Base-by-base conservation (phyloP, 768 basidiomycete species). In the Suillus cothurnatus region DNA sequence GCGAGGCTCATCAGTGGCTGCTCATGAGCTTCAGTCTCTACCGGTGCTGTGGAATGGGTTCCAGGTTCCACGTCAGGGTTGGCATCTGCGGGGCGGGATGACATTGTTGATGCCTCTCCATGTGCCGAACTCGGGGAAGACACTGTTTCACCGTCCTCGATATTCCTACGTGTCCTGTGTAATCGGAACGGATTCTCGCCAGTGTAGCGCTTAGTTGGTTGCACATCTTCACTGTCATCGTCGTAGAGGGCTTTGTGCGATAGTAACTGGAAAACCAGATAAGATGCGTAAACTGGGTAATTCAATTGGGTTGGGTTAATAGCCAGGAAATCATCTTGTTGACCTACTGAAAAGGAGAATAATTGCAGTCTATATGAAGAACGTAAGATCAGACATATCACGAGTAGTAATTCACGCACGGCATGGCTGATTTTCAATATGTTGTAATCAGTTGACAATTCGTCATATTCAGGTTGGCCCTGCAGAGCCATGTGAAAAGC, bases 201-300 rank as follows among this genome's bases (percentile, higher is more conserved):
- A 17, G 70, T 65, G 63, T 88, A 85, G 63, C 76, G 77, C 68
- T 6, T 73, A 31, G 70, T 86, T 81, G 64, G 70, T 67, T 15
- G 69, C 78, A 38, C 80, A 79, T 69, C 78, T 67, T 83, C 73
- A 1, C 67, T 70, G n/a, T 76, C 75, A 31, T 84, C 81, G 57
- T 84, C 77, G 71, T 92, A 95, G n/a, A 95, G 81, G 68, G 87
- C 80, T 6, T 88, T 85, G 74, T 95, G 93, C 0, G 92, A 93
- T 79, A 82, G 90, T 5, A 93, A 79, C 73, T 94, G 93, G 78
- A 94, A 94, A 67, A 91, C 74, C 19, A 95, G 83, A 70, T 92
- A 93, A 23, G 81, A 83, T 2, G 70, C 73, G 70, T 95, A 95
- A 66, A 93, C 91, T 93, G 60, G 11, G 64, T 34, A 11, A 32